Evolutionary conservation across 371 early-diverging fungal genomes (phyloP), one percentile per base, ranked within the genome.

Genomic region (Circinella minor): DNA sequence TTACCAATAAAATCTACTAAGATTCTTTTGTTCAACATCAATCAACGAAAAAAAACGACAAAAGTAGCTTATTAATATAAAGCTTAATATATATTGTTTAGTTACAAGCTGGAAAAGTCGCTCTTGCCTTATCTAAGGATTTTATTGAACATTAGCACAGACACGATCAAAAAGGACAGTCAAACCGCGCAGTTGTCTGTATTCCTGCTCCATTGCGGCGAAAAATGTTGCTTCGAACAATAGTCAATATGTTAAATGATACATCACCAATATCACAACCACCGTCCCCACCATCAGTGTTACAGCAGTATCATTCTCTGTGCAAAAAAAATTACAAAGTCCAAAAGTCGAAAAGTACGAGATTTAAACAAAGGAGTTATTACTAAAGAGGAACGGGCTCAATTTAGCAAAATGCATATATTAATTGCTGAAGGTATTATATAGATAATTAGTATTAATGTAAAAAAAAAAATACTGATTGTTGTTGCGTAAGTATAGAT

Each of bases 71-170:
- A 27, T 27, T 27, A 27, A 27, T 27, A 27, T 27, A 27, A 27
- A 27, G 27, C 2, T 0, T 27, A 27, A 27, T 27, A 0, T n/a
- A n/a, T 27, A 27, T 27, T 27, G 27, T 27, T 27, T 27, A 43
- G 39, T 69, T 89, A 38, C 86, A 89, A 71, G 86, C 89, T 0
- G 89, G 88, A 27, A 89, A 89, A 55, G 86, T 89, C 10, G 72
- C 81, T 0, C 55, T 89, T 51, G 89, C 88, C 61, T 54, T 80
- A 0, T 74, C 82, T 3, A 80, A 84, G 4, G 54, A 86, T 34
- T 71, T 81, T 14, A 70, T 88, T 9, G 87, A 87, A 55, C 86
- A 86, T 37, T 27, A 27, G 27, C 27, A 27, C 27, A 2, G 27
- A 27, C 27, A 27, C 27, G 2, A 27, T 27, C n/a, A n/a, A n/a